A percentile compares a stretch with the other conserved stretches of the same genome.
phyloP scores from a whole-genome alignment of 2,329 filamentous ascomycete species.

The Cordyceps sp. region DNA sequence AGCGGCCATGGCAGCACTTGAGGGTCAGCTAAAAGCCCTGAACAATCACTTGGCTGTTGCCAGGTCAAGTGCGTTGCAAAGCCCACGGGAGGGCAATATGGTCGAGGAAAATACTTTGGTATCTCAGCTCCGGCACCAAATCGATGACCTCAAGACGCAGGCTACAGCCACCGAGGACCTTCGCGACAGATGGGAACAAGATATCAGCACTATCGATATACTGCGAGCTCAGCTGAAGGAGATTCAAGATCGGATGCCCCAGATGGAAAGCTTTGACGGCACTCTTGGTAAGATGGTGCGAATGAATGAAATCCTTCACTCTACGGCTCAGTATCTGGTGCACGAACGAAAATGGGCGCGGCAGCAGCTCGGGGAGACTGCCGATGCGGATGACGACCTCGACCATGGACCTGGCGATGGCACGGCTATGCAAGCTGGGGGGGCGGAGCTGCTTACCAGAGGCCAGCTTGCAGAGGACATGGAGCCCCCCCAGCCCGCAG shows the following conservation, averaged over 20 bases:
- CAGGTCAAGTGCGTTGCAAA: background rate
- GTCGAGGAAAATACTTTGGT: background rate
- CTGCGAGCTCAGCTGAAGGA: slow-evolving; percentile 10
- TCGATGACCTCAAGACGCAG: slow-evolving; percentile 8
- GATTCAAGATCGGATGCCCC: slow-evolving; percentile 9
- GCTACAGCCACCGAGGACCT: slow-evolving; percentile 6
- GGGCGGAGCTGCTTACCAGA: background rate
- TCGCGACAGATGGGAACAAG: slow-evolving; percentile 10
- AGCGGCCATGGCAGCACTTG: slow-evolving; percentile 4
- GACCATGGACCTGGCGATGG: background rate
- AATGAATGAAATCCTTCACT: slow-evolving; percentile 11
- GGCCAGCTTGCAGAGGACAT: background rate
- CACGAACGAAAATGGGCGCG: slow-evolving; percentile 14
- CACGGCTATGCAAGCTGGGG: background rate
- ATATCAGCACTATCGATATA: slow-evolving; percentile 10
- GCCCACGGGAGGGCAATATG: background rate
- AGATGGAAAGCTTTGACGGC: slow-evolving; percentile 9
- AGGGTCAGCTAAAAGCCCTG: slow-evolving; percentile 8
- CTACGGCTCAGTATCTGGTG: slow-evolving; percentile 12
- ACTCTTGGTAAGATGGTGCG: slow-evolving; percentile 11
- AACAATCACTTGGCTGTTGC: slow-evolving; percentile 5
- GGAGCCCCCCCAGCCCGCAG: background rate
- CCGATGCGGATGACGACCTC: background rate
- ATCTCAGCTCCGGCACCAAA: slow-evolving; percentile 5
- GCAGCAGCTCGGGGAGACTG: slow-evolving; percentile 5